Conservation (phyloP, 805 yeast genomes). For the Pichia phayaonensis region DNA sequence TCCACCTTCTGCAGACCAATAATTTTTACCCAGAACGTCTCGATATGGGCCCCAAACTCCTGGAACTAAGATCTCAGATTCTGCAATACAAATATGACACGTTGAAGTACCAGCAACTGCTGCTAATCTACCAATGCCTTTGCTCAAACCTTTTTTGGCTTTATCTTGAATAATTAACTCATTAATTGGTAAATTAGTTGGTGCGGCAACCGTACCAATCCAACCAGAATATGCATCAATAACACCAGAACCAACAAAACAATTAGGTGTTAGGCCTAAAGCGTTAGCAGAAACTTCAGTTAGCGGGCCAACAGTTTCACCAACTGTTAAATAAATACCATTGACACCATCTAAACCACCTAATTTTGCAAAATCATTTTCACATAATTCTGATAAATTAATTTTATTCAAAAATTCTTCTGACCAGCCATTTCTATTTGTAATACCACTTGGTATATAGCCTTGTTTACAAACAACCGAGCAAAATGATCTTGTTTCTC, state of each 20-base stretch:
- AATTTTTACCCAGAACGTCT: constrained; percentile 83
- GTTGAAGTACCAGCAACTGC: constrained; percentile 99
- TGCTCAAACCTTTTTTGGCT: constrained; percentile 39
- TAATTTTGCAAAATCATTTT: constrained; percentile 64
- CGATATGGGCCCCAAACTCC: constrained; percentile 99
- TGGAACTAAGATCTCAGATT: constrained; percentile 78
- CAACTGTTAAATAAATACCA: constrained; percentile 77
- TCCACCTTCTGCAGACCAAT: constrained; percentile 99
- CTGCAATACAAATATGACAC: constrained; percentile 85
- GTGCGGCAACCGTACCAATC: constrained; percentile 97
- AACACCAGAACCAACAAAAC: constrained; percentile 90
- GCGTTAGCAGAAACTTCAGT: constrained; percentile 63
- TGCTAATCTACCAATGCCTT: constrained; percentile 79
- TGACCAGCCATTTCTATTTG: constrained; percentile 90
- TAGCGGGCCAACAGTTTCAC: constrained; percentile 78
- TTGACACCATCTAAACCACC: constrained; percentile 77
- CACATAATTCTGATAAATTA: constrained; percentile 70
- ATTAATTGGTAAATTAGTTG: constrained; percentile 52
- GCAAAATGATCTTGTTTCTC: constrained; percentile 81
- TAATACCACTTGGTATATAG: constrained; percentile 86
- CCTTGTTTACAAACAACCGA: constrained; percentile 96
- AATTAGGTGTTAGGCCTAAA: constrained; percentile 70
- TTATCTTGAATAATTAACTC: constrained; percentile 43
- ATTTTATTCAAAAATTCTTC: constrained; percentile 60
- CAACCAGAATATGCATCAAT: constrained; percentile 99